phyloP scores from a whole-genome alignment of 805 yeast genomes.

The Schizosaccharomyces cryophilus region DNA sequence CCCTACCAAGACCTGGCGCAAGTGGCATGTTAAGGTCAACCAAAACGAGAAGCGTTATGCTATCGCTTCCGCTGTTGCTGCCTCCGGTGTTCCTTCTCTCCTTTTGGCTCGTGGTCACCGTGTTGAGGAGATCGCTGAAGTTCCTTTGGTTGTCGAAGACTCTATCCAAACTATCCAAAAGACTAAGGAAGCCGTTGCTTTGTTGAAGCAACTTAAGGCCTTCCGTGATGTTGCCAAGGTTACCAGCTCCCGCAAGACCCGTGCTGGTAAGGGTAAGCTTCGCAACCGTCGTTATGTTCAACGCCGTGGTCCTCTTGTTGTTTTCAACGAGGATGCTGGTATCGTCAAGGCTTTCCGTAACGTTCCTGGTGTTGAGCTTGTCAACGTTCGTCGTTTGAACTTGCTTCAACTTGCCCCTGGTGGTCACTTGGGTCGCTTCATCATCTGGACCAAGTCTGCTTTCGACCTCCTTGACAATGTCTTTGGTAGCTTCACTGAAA shows the following conservation, averaged over 20 bases:
- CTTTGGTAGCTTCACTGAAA: slow-evolving; percentile 82
- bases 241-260: slow-evolving; percentile 90
- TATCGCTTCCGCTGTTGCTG: slow-evolving; percentile 98
- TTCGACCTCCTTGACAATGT: slow-evolving; percentile 86
- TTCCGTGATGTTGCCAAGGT: slow-evolving; percentile 95
- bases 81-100: slow-evolving; percentile 91
- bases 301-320: slow-evolving; percentile 98
- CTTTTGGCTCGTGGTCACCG: slow-evolving; percentile 99
- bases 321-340: slow-evolving; percentile 89
- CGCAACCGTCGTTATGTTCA: slow-evolving; percentile 99
- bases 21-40: slow-evolving; percentile 99
- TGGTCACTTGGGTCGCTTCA: slow-evolving; percentile 98
- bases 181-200: slow-evolving; percentile 97
- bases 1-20: slow-evolving; percentile 99
- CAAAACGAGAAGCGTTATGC: slow-evolving; percentile 99
- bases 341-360: slow-evolving; percentile 96
- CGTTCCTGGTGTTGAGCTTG: slow-evolving; percentile 98
- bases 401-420: slow-evolving; percentile 98
- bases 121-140: slow-evolving; percentile 92
- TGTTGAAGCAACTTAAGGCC: slow-evolving; percentile 95
- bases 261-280: slow-evolving; percentile 99
- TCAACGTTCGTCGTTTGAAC: slow-evolving; percentile 75
- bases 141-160: slow-evolving; percentile 88
- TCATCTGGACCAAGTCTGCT: slow-evolving; percentile 98
- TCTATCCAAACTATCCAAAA: slow-evolving; percentile 78